Evolutionary conservation across 2,329 filamentous ascomycete genomes (phyloP).

Genomic region (Volutella citrinella): DNA sequence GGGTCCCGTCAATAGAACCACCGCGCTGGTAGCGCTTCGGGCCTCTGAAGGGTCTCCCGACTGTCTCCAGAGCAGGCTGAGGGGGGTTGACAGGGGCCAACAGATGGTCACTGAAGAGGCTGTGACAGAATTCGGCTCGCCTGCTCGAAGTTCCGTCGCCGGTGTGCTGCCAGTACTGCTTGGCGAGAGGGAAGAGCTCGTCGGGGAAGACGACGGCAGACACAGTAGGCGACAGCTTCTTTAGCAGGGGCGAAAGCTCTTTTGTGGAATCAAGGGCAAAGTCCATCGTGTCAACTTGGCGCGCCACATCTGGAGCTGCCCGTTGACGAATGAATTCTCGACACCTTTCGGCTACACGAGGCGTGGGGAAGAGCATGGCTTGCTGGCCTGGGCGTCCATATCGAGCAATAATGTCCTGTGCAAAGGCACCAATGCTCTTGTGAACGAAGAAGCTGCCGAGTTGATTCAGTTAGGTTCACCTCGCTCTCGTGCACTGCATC

Average conservation of each 20-base stretch:
- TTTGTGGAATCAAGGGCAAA: conserved; percentile 59
- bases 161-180: conserved; percentile 95
- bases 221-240: conserved; percentile 55
- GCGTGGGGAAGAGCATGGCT: conserved; percentile 81
- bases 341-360: conserved; percentile 68
- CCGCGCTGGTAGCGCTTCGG: conserved; percentile 75
- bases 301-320: conserved; percentile 47
- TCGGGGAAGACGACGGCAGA: conserved; percentile 70
- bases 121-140: conserved; percentile 83
- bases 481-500: too few relatives aligned
- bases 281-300: conserved; percentile 55
- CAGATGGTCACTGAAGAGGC: conserved; percentile 67
- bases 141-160: conserved; percentile 91
- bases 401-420: conserved; percentile 61
- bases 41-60: conserved; percentile 55
- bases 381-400: conserved; percentile 61
- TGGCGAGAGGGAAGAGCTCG: conserved; percentile 69
- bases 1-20: conserved; percentile 33
- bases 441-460: conserved; percentile 92
- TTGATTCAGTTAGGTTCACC: too few relatives aligned
- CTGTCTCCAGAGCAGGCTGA: conserved; percentile 22
- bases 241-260: conserved; percentile 48
- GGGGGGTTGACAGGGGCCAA: conserved; percentile 35
- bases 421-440: conserved; percentile 73
- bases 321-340: conserved; percentile 66